Evolutionary conservation across 1,139 yeast genomes (phyloP).

Genomic region (Taphrina pruni): DNA sequence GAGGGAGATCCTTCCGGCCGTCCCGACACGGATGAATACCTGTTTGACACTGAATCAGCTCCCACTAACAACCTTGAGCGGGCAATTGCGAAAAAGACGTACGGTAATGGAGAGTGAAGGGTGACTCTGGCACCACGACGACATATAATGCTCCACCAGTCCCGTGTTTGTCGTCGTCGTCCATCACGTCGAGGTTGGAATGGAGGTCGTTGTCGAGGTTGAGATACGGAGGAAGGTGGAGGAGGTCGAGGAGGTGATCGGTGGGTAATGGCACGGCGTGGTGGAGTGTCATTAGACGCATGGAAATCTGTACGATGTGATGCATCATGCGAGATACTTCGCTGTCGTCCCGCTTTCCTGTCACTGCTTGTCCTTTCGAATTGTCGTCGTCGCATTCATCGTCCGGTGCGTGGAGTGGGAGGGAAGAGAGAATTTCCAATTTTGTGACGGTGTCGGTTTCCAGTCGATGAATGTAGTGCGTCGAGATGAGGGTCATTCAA

Average conservation of each 20-base stretch:
- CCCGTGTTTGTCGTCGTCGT: not conserved
- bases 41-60: no score
- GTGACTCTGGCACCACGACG: conserved; percentile 2
- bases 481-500: not conserved
- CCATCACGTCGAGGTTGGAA: no score
- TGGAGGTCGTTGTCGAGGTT: not conserved
- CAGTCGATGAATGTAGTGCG: not conserved
- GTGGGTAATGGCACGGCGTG: not conserved
- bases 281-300: conserved; percentile 1
- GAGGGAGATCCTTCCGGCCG: no score
- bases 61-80: no score
- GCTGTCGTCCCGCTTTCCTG: not conserved
- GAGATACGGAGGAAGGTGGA: no score
- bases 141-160: not conserved
- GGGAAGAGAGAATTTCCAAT: not conserved
- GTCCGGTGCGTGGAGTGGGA: not conserved
- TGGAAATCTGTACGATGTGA: not conserved
- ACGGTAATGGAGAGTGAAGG: conserved; percentile 4
- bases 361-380: not conserved
- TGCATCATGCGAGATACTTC: not conserved
- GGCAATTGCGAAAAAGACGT: no score
- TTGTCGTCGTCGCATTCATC: no score
- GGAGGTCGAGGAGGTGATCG: not conserved
- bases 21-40: not conserved
- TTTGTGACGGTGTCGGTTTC: not conserved